These are phyloP conservation scores for Cercospora brassicicola DNA, from an alignment of 2,329 filamentous ascomycete genomes.

Conservation along the genomic window DNA sequence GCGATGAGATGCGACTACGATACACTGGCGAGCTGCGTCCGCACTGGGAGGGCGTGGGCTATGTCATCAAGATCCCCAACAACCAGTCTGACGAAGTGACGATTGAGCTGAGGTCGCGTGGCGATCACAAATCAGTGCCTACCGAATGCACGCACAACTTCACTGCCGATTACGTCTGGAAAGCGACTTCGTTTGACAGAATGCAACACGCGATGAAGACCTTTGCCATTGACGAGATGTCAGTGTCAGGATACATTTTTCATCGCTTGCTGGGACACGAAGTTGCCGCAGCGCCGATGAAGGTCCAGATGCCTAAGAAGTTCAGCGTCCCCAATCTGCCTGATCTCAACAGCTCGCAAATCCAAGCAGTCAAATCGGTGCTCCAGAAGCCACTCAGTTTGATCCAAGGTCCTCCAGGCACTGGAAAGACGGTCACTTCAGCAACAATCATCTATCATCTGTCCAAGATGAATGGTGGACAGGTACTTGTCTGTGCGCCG, in stretches of 20 bases:
- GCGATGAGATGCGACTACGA: slow-evolving; percentile 95
- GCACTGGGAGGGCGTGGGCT: slow-evolving; percentile 95
- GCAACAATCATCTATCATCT: slow-evolving; percentile 98
- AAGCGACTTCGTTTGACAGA: slow-evolving; percentile 96
- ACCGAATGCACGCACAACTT: slow-evolving; percentile 98
- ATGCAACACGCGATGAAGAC: slow-evolving; percentile 99
- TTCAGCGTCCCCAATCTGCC: slow-evolving; percentile 93
- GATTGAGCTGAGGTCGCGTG: slow-evolving; percentile 88
- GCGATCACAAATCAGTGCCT: slow-evolving; percentile 92
- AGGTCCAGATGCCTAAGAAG: slow-evolving; percentile 92
- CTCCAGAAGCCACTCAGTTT: slow-evolving; percentile 89
- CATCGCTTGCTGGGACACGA: slow-evolving; percentile 94
- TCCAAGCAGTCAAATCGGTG: slow-evolving; percentile 93
- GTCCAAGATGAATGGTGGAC: slow-evolving; percentile 89
- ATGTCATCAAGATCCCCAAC: slow-evolving; percentile 99
- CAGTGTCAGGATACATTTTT: slow-evolving; percentile 97
- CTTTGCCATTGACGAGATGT: slow-evolving; percentile 96
- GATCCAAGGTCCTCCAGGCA: slow-evolving; percentile 95
- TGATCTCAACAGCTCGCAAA: slow-evolving; percentile 92
- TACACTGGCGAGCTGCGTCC: slow-evolving; percentile 92
- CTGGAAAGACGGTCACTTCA: slow-evolving; percentile 97
- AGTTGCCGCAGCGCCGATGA: slow-evolving; percentile 91
- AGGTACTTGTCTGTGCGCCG: slow-evolving; percentile 92
- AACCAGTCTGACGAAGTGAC: slow-evolving; percentile 98
- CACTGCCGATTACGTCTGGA: slow-evolving; percentile 98